Evolutionary conservation across 2,329 filamentous ascomycete genomes (phyloP), one percentile per base, ranked within the genome.

Genomic region (Stemphylium beticola): DNA sequence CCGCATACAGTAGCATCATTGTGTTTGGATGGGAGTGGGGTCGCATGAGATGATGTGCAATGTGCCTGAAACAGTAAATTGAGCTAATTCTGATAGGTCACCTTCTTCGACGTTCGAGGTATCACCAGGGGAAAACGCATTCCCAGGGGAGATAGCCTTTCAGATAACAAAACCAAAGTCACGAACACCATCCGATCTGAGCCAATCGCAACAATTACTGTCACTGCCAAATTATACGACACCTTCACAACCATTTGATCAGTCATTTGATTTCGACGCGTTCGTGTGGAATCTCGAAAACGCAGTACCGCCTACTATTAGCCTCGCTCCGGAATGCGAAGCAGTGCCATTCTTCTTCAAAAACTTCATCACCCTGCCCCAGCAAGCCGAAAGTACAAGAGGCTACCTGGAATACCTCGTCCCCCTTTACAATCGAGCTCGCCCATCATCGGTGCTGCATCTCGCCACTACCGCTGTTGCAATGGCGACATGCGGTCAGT

Each of bases 321-420:
- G 59, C 2, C 57, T 73, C 41, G 65, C 71, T 3, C 69, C 72
- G 12, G 74, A 77, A 57, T 68, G 64, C 34, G 72, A 76, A 60
- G 75, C 74, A 5, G 69, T 74, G 2, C 70, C 74, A 1, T 78
- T 77, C 65, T 78, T 77, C 62, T 77, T 78, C 62, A 70, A 69
- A 12, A 77, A 78, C 48, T 76, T 77, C 54, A 72, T 77, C 49
- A 61, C 71, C 10, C 58, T 75, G 17, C 75, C 74, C 4, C 72
- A 72, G 49, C 67, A 75, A 59, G 67, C 69, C 4, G 75, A 77
- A 43, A 72, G 65, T 24, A 71, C 72, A 58, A 61, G 74, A 57
- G 74, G 75, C 8, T 77, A 69, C 44, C 65, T 77, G 6, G 74
- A 77, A 46, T 66, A 75, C 26, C 60, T 78, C 0, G 64, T 74